Evolutionary conservation across 371 early-diverging fungal species (phyloP), one percentile per base, ranked within the genome.

Genomic region (Mucor plumbeus): DNA sequence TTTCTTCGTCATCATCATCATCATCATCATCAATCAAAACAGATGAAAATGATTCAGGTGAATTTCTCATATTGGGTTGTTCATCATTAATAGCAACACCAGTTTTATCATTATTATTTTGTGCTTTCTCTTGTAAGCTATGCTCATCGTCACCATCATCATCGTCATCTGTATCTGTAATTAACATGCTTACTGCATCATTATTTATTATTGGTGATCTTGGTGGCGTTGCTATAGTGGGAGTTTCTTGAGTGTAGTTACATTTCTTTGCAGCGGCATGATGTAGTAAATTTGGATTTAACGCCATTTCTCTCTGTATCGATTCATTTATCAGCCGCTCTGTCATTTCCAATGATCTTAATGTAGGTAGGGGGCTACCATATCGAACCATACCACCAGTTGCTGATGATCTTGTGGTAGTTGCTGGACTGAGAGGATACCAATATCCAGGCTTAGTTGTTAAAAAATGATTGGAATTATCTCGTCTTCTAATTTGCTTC

Each of bases 281-380:
- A 8, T 60, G 60, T n/a, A 44, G 41, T 35, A 65, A 56, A 40
- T 36, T 53, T 26, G 63, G 63, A 44, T 60, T 48, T 5, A 63
- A 50, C 15, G 55, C 57, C 59, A 71, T 66, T 44, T 66, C 71
- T 36, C 65, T 44, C 15, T 67, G 62, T 10, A 71, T 61, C 3
- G 57, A 43, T 43, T 71, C 62, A 19, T 36, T 41, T 17, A 71
- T 71, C 6, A 71, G 33, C 14, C 38, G 17, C 31, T 71, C 71
- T n/a, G 71, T 71, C 38, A 48, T 39, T 35, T 71, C 71, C 15
- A 67, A 17, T 10, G 71, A 63, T 13, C 61, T 50, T 9, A 57
- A 9, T 10, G 43, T 34, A 14, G 44, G 53, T 17, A 40, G 40
- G 35, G 33, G 59, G 34, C 2, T 15, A 50, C 39, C 38, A 39